phyloP scores from a whole-genome alignment of 148 eudicot species.

The Diospyros kaki region DNA sequence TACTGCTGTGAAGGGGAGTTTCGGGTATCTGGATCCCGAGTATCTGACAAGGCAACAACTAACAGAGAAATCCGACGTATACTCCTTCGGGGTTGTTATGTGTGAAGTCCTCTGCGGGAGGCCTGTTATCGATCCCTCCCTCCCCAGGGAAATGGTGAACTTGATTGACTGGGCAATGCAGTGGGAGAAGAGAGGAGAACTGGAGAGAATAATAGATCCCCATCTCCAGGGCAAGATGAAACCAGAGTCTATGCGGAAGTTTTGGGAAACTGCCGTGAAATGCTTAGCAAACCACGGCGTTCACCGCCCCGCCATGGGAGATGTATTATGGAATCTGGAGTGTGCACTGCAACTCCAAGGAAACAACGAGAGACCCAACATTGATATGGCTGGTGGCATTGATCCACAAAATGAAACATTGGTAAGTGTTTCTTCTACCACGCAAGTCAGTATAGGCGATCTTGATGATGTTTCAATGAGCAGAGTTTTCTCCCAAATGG shows the following conservation, averaged over 20 bases:
- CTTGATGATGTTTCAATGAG: constrained; percentile 49
- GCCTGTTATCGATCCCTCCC: constrained; percentile 65
- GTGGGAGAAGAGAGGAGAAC: constrained; percentile 27
- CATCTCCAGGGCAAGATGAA: constrained; percentile 28
- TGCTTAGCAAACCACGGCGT: constrained; percentile 48
- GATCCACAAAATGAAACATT: background rate
- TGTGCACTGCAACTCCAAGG: constrained; percentile 48
- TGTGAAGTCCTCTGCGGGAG: constrained; percentile 60
- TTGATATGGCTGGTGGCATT: constrained; percentile 5
- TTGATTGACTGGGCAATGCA: constrained; percentile 53
- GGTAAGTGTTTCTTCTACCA: constrained; percentile 22
- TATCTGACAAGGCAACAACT: constrained; percentile 53
- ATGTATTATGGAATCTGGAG: constrained; percentile 55
- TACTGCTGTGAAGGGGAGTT: constrained; percentile 69
- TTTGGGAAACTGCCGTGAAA: constrained; percentile 43
- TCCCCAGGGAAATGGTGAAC: constrained; percentile 47
- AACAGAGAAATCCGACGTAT: constrained; percentile 69
- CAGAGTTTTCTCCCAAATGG: constrained; percentile 51
- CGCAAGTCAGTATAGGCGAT: constrained; percentile 30
- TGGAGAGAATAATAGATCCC: constrained; percentile 39
- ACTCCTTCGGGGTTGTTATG: constrained; percentile 69
- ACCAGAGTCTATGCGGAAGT: constrained; percentile 43
- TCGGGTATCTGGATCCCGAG: constrained; percentile 69
- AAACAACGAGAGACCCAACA: constrained; percentile 15
- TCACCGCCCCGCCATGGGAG: constrained; percentile 60